A percentile compares a stretch with the other conserved stretches of the same genome.
Evolutionary conservation across 352 stramenopile species (phyloP).

Genomic region (Pythium scleroteichum): DNA sequence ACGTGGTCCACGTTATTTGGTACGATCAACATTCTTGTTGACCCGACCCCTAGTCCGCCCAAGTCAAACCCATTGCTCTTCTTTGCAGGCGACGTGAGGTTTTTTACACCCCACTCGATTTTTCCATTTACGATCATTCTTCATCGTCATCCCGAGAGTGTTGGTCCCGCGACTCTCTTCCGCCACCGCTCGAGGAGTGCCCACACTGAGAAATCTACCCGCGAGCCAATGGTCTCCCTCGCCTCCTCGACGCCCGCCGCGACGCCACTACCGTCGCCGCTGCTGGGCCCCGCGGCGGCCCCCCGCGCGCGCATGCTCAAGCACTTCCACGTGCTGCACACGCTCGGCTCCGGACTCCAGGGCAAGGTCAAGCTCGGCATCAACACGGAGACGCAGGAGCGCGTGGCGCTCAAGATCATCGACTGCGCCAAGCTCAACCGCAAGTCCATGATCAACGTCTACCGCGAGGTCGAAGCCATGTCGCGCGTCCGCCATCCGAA

Average conservation of each 20-base stretch:
- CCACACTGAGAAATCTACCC: neutral
- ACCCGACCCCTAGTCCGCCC: too few species aligned
- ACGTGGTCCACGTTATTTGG: constrained; percentile 15
- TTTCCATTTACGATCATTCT: constrained; percentile 41
- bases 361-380: constrained; percentile 90
- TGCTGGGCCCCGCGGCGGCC: constrained; percentile 3
- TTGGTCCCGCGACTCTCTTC: constrained; percentile 14
- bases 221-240: constrained; percentile 9
- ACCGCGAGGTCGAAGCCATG: constrained; percentile 91
- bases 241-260: constrained; percentile 8
- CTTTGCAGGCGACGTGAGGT: neutral
- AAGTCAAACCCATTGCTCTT: neutral
- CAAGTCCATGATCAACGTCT: constrained; percentile 83
- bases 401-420: constrained; percentile 92
- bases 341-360: constrained; percentile 76
- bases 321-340: constrained; percentile 77
- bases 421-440: constrained; percentile 79
- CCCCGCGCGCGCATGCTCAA: constrained; percentile 57
- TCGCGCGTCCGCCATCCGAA: constrained; percentile 81
- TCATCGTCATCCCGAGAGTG: constrained; percentile 22
- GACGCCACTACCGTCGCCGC: constrained; percentile 16
- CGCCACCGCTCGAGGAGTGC: neutral
- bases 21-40: constrained; percentile 2
- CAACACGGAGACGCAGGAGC: constrained; percentile 72
- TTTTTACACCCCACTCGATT: constrained; percentile 30